Base-by-base conservation (phyloP, 2,329 filamentous ascomycete species). In the Penicillium fuscoglaucum region DNA sequence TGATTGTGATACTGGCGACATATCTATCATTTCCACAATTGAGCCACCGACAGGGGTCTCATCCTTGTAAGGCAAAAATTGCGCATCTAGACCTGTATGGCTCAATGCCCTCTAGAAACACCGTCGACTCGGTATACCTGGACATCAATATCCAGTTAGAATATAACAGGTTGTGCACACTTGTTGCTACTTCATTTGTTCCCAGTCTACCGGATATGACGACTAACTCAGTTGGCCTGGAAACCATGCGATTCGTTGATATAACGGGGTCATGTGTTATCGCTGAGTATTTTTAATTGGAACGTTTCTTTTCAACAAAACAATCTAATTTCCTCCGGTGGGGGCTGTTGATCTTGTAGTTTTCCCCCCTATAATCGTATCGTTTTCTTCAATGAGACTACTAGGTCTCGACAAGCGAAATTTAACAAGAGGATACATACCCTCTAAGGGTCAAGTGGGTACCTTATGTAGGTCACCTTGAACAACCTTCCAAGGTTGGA, bases 11-110 rank as follows among this genome's bases (percentile, higher is more conserved):
- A 44, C n/a, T 41, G 52, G 24, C 37, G 28, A 24, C 35, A 31
- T 33, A 47, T 45, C 47, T 48, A 39, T 55, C 43, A 57, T 60
- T 60, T 55, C 48, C 29, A 55, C n/a, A 12, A 28, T 35, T 57
- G 40, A 58, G 47, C 52, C 39, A 61, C 44, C 26, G 31, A 54
- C 49, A 55, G 45, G 44, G 58, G 33, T 31, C 24, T 52, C 39
- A 31, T 48, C 46, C 35, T 29, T 21, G 49, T 35, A 12, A 6
- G 19, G 13, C 31, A 12, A 17, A 48, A 35, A 26, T 21, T 29
- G 10, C 29, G 40, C 45, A 55, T 54, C 50, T 50, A 58, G 52
- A 40, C 15, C 13, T 3, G 1, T 46, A 28, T 52, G 45, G 48
- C 24, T 56, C 40, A 33, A n/a, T 52, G 24, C 17, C 10, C 9